These are phyloP conservation scores for Royoungia palumana DNA, from an alignment of 768 basidiomycete species.

Conservation along the genomic window DNA sequence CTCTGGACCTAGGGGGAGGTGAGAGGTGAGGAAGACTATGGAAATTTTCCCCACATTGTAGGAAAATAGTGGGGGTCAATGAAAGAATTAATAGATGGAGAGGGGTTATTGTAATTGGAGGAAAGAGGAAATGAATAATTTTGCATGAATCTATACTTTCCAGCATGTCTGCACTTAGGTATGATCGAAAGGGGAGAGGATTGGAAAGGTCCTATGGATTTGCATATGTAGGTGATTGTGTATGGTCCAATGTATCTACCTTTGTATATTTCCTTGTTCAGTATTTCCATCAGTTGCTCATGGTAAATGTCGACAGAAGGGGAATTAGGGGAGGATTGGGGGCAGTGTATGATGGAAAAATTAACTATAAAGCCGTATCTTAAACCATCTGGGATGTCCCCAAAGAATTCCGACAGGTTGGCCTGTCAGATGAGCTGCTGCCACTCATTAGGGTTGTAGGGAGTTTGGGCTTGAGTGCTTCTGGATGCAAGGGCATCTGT, in stretches of 20 bases:
- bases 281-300: not conserved
- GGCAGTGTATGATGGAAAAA: not conserved
- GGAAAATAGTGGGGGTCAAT: not conserved
- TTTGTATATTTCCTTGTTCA: not conserved
- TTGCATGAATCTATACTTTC: not conserved
- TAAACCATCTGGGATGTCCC: not conserved
- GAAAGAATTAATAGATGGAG: not conserved
- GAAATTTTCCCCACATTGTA: not conserved
- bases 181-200: not conserved
- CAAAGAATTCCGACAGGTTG: not conserved
- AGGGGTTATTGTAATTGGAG: rapidly evolving
- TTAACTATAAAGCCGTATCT: no score
- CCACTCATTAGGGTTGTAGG: not conserved
- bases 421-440: rapidly evolving
- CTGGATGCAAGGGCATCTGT: not conserved
- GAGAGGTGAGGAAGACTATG: not conserved
- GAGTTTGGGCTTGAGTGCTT: not conserved
- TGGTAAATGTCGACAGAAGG: not conserved
- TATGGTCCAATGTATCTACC: not conserved
- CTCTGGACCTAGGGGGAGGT: not conserved
- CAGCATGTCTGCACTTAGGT: not conserved
- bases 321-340: not conserved
- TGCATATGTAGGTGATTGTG: not conserved
- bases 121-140: not conserved
- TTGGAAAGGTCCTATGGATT: not conserved